These are phyloP conservation scores for Annulohypoxylon nitens DNA, from an alignment of 495 filamentous ascomycete genomes.

Conservation along the genomic window DNA sequence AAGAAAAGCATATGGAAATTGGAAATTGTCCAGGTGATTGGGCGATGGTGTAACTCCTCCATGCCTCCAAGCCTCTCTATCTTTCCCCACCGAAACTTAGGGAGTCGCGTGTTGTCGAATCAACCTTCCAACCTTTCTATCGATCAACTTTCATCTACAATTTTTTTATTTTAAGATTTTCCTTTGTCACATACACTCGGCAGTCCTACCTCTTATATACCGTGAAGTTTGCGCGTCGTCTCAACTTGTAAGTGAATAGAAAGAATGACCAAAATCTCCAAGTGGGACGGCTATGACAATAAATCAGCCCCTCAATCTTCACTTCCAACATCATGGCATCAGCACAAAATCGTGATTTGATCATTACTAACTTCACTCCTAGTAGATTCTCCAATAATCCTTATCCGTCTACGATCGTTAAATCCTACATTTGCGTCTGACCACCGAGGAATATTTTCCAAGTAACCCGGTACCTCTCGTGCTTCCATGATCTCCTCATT, in stretches of 20 bases:
- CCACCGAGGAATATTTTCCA: neutral
- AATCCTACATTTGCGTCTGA: neutral
- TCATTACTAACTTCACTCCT: constrained; percentile 26
- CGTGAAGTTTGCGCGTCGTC: neutral
- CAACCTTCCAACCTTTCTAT: neutral
- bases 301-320: constrained; percentile 25
- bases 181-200: neutral
- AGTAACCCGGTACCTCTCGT: neutral
- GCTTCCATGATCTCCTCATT: constrained; percentile 28
- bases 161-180: neutral
- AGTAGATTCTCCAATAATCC: constrained; percentile 6
- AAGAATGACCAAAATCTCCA: neutral
- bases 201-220: constrained; percentile 14
- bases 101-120: constrained; percentile 37
- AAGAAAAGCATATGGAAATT: constrained; percentile 25
- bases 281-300: neutral
- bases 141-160: neutral
- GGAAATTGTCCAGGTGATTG: constrained; percentile 18
- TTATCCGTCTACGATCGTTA: neutral
- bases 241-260: constrained; percentile 9
- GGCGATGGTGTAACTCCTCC: constrained; percentile 33
- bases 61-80: constrained; percentile 10
- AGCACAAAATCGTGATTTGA: neutral
- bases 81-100: constrained; percentile 26
- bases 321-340: neutral